These are phyloP conservation scores for Dissophora ornata DNA, from an alignment of 192 early-diverging fungal genomes.

Conservation along the genomic window DNA sequence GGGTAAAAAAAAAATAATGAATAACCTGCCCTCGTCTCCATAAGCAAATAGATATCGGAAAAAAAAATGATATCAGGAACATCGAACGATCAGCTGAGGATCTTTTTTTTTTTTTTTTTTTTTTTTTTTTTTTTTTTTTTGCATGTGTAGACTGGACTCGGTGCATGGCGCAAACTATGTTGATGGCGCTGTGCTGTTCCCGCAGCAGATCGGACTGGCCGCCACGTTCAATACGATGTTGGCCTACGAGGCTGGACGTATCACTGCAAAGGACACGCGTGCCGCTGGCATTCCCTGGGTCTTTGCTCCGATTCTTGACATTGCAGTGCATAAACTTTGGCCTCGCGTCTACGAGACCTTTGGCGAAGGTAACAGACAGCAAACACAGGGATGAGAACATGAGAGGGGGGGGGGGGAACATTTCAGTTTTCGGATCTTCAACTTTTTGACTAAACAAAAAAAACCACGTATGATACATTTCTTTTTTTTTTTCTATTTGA, in stretches of 20 bases:
- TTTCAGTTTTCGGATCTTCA: no score
- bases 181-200: slow-evolving; percentile 68
- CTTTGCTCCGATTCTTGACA: slow-evolving; percentile 69
- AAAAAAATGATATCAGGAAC: background rate
- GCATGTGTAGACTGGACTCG: slow-evolving; percentile 69
- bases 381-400: no score
- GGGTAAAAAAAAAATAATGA: slow-evolving; percentile 44
- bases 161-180: slow-evolving; percentile 77
- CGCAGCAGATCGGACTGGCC: slow-evolving; percentile 66
- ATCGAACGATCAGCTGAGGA: no score
- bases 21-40: background rate
- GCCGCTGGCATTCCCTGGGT: slow-evolving; percentile 73
- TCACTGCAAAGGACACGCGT: slow-evolving; percentile 72
- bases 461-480: no score
- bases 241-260: slow-evolving; percentile 67
- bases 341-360: slow-evolving; percentile 68
- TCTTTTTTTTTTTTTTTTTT: no score
- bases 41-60: background rate
- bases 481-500: no score
- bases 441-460: no score
- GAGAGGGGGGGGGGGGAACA: no score
- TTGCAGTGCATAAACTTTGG: slow-evolving; percentile 69
- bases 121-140: background rate
- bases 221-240: slow-evolving; percentile 69
- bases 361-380: slow-evolving; percentile 49